Conservation (phyloP, 2,329 filamentous ascomycete species). For the Simplicillium sp. region DNA sequence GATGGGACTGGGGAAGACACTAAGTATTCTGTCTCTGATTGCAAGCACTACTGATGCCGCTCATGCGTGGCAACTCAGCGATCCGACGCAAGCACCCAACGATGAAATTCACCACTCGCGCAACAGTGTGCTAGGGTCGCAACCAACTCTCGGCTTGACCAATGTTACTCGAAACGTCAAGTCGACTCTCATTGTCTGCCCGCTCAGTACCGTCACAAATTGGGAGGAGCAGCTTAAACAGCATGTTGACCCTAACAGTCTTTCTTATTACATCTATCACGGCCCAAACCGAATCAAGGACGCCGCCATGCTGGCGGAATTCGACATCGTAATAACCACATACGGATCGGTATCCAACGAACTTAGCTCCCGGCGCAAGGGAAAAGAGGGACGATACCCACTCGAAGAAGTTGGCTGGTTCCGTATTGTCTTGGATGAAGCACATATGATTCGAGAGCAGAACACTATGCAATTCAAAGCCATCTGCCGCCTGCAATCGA, state of each 20-base stretch:
- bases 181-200: constrained; percentile 78
- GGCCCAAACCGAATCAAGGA: constrained; percentile 67
- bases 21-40: constrained; percentile 77
- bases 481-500: constrained; percentile 68
- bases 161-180: constrained; percentile 57
- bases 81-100: constrained; percentile 37
- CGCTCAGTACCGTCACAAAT: constrained; percentile 83
- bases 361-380: constrained; percentile 52
- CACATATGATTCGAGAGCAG: constrained; percentile 86
- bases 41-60: constrained; percentile 56
- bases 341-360: constrained; percentile 85
- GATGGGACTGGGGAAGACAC: constrained; percentile 82
- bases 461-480: constrained; percentile 75
- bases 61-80: constrained; percentile 45
- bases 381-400: constrained; percentile 51
- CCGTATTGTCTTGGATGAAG: constrained; percentile 87
- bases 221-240: constrained; percentile 89
- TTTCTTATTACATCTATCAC: constrained; percentile 80
- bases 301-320: constrained; percentile 55
- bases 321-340: constrained; percentile 83
- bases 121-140: constrained; percentile 15
- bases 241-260: constrained; percentile 55
- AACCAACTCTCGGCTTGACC: constrained; percentile 37
- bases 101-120: constrained; percentile 26
- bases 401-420: constrained; percentile 82